Base-by-base conservation (phyloP, 352 stramenopile genomes). In the Aphanomyces astaci region DNA sequence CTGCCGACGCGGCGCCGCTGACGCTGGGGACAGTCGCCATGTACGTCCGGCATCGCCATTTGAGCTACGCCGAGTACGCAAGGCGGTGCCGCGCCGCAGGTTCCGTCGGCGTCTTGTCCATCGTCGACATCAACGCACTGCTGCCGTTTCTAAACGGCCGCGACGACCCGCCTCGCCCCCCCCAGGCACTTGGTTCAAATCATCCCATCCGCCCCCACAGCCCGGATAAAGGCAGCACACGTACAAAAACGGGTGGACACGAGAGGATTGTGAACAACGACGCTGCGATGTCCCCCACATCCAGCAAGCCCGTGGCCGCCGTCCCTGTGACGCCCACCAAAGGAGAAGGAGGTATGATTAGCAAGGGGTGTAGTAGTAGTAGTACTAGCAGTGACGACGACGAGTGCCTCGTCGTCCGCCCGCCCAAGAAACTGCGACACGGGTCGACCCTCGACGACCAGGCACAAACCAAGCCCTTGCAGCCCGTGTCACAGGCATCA, bases 61-160 rank as follows among this genome's bases (percentile, higher is more conserved):
- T 59, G 51, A 59, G 51, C 24, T 59, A 33, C 33, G 51, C 51
- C 30, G 51, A 59, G 25, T 59, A 59, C 51, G 11, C 33, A 4
- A 19, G 51, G 22, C 51, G 11, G 30, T 59, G 51, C 51, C 51
- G 51, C 2, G 30, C 25, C 22, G 51, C 17, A 59, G 5, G 51
- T n/a, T n/a, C n/a, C n/a, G 30, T 59, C 30, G 25, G 13, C 51
- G 33, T 59, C 27, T 36, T 59, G 11, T 59, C 51, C 17, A 22
- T 30, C 51, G 51, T 25, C 11, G 51, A 59, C n/a, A 59, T 59
- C 51, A 59, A 59, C 9, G 13, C 11, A 1, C 51, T 59, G 19
- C 22, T 39, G 22, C 51, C 30, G 19, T 59, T 59, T 39, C 51
- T 59, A 17, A 59, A 59, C n/a, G 51, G 51, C 7, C 51, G 51